Evolutionary conservation across 2,329 filamentous ascomycete genomes (phyloP).

Genomic region (Fragosphaeria purpurea): DNA sequence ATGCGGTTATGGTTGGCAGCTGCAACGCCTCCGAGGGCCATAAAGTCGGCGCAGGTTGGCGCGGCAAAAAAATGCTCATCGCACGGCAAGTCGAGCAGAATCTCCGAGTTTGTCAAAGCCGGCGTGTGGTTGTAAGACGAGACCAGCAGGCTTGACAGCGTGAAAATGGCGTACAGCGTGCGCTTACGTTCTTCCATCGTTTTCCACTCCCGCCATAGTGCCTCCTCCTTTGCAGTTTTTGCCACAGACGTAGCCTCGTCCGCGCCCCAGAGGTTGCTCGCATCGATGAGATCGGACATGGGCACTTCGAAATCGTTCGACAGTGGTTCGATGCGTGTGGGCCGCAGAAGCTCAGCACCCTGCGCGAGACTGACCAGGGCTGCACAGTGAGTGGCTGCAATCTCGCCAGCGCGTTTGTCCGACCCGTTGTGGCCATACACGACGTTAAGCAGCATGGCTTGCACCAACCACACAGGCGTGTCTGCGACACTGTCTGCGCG

Average conservation of each 20-base stretch:
- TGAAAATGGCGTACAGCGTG: conserved; percentile 84
- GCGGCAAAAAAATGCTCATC: conserved; percentile 87
- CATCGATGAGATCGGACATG: conserved; percentile 41
- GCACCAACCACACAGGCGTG: conserved; percentile 88
- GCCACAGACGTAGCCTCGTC: conserved; percentile 13
- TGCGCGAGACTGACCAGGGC: conserved; percentile 84
- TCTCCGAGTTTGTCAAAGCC: conserved; percentile 87
- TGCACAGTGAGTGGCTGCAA: conserved; percentile 84
- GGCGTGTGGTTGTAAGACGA: conserved; percentile 90
- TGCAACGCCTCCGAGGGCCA: conserved; percentile 61
- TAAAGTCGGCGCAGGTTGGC: conserved; percentile 73
- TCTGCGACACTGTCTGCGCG: conserved; percentile 52
- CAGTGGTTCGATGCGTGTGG: conserved; percentile 31
- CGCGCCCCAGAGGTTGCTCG: conserved; percentile 29
- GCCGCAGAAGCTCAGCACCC: conserved; percentile 62
- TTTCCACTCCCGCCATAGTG: conserved; percentile 88
- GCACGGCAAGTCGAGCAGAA: conserved; percentile 78
- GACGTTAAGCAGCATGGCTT: conserved; percentile 93
- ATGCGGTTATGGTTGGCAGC: conserved; percentile 60
- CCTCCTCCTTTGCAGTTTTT: conserved; percentile 44
- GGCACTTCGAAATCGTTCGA: conserved; percentile 43
- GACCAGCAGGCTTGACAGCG: conserved; percentile 80
- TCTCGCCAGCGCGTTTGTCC: conserved; percentile 82
- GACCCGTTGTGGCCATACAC: conserved; percentile 93
- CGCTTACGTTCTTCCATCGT: conserved; percentile 81